A percentile compares a stretch with the other conserved stretches of the same genome.
Evolutionary conservation across 2,329 filamentous ascomycete genomes (phyloP).

Genomic region (Coniochaeta sp.): DNA sequence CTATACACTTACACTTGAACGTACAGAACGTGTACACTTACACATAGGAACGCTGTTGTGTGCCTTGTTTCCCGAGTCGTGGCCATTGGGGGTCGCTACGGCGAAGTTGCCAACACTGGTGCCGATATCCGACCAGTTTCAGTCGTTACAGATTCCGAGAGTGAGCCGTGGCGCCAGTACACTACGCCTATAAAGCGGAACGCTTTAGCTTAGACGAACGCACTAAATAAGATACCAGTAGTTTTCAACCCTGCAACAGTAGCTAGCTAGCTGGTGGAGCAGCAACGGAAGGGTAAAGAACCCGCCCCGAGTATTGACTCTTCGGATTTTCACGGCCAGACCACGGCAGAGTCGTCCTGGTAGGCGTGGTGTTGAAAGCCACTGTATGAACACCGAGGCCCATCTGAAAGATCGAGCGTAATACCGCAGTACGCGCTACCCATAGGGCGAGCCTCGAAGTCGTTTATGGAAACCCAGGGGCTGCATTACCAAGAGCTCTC

Average conservation of each 20-base stretch:
- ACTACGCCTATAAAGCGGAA: background rate
- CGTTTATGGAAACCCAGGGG: background rate
- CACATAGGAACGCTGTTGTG: background rate
- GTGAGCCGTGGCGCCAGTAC: background rate
- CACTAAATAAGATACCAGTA: background rate
- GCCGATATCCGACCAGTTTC: background rate
- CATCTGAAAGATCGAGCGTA: too few relatives aligned
- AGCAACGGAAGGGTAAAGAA: background rate
- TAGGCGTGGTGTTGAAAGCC: background rate
- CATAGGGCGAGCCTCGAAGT: background rate
- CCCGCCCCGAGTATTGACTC: too few relatives aligned
- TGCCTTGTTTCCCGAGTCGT: background rate
- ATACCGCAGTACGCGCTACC: too few relatives aligned
- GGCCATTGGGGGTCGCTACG: background rate
- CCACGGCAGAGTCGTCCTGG: too few relatives aligned
- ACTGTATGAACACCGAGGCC: background rate
- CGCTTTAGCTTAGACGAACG: background rate
- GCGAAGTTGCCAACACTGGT: background rate
- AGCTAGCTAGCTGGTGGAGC: background rate
- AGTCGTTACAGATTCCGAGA: background rate
- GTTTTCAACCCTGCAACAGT: background rate
- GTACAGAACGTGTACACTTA: too few relatives aligned
- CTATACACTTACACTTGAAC: too few relatives aligned
- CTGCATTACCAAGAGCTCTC: background rate
- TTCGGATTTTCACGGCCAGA: too few relatives aligned